Base-by-base conservation (phyloP, 331 rosid species). In the Arachis monticola region DNA sequence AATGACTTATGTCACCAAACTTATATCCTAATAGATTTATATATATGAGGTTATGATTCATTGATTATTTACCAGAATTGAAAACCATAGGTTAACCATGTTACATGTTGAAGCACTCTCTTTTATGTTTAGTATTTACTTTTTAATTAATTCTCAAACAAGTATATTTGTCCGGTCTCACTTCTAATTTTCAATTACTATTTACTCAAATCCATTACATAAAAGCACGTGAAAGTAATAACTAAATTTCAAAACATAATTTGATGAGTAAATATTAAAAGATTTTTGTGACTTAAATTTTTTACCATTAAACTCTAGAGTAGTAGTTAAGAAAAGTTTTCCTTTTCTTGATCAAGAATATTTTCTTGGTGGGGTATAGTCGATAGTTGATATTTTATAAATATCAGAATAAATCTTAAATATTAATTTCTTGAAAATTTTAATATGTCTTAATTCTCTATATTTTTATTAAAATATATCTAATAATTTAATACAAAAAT, bases 1-100 rank as follows among this genome's bases (percentile, higher is more conserved):
- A 58, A 45, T 57, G 74, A 53, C 27, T 56, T 55, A 1, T 41
- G 44, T 52, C 70, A 52, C 77, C 61, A 47, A 73, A 8, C 60
- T 47, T 32, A 48, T 13, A 48, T n/a, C 22, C 1, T 35, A 61
- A 10, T 11, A 17, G 60, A 63, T 52, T 11, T 8, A 7, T 42
- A 8, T 59, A 41, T 30, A 4, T 38, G 41, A 38, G 41, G 41
- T 38, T 38, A 38, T 9, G 40, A 14, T 38, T 38, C 40, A 27
- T 27, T 27, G 30, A 27, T 27, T 27, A 27, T 55, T 46, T 59
- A 50, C 42, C 38, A 2, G 52, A 48, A 41, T 67, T 67, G 12
- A 67, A 50, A 51, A 35, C 32, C 60, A 32, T 68, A 31, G 61
- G 38, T 48, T 47, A 67, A 44, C 60, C 27, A 48, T 48, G 42